Evolutionary conservation across 495 filamentous ascomycete species (phyloP), one percentile per base, ranked within the genome.

Genomic region (Darksidea phi): DNA sequence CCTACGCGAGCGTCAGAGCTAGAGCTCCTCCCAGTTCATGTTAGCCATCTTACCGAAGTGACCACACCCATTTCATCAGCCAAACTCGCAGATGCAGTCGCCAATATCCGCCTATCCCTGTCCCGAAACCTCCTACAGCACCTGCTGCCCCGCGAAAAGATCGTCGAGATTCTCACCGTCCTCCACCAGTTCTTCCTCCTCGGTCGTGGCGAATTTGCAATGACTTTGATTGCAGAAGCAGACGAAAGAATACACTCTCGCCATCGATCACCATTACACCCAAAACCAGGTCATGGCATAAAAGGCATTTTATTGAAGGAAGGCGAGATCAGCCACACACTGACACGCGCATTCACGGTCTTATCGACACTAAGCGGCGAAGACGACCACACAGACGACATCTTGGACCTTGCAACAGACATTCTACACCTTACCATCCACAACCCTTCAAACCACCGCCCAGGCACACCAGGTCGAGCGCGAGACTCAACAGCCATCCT

Each of bases 171-270:
- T 38, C 78, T 98, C 10, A 78, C 82, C 43, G 76, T 96, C 21
- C 81, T 96, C 0, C 83, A 91, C 54, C 84, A 93, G 49, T 97
- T 95, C 71, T 88, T 96, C 66, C 80, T 98, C 10, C 82, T 98
- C 10, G 84, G 88, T 10, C 81, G 88, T 17, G 93, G 94, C 10
- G 94, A 97, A 70, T 98, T 98, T 72, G 90, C 90, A 6, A 82
- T 93, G 61, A 84, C 88, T 10, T 76, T 98, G 18, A 88, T 94
- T 0, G 81, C 86, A 32, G 88, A 96, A 76, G 90, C 91, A 8
- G 88, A 95, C 63, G 80, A 87, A 36, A 85, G 84, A 59, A 80
- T 95, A 21, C 71, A 76, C n/a, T 77, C 76, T 48, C 75, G 80
- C 25, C 76, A 78, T 52, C 73, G 72, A 18, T 70, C 70, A 25